Conservation (phyloP, 306 rosid genomes). For the Castanea sativa region DNA sequence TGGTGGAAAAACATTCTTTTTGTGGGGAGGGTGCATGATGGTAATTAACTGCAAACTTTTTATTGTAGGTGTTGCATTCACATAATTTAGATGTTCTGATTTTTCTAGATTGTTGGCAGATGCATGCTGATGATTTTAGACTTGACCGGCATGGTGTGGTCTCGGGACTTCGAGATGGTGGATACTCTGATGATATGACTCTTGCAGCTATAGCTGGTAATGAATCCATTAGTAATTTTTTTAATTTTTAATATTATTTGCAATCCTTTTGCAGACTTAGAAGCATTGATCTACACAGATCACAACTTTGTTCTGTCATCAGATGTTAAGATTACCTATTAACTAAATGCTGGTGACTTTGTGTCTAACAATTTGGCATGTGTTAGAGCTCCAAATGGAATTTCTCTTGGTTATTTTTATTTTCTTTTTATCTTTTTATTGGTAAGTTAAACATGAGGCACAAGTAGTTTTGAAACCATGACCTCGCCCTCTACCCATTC, state of each 20-base stretch:
- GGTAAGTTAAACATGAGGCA: too few relatives aligned
- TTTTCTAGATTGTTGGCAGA: constrained; percentile 51
- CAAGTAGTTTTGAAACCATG: too few relatives aligned
- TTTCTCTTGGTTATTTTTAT: too few relatives aligned
- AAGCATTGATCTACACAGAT: constrained; percentile 2
- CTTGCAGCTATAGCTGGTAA: constrained; percentile 94
- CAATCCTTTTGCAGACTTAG: not conserved
- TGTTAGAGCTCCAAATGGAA: not conserved
- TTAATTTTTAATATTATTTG: not conserved
- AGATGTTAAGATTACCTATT: not conserved
- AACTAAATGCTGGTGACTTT: not conserved
- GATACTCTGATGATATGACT: constrained; percentile 99
- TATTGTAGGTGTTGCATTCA: constrained; percentile 5
- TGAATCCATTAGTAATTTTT: not conserved
- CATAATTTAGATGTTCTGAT: constrained; percentile 21
- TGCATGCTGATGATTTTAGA: constrained; percentile 95
- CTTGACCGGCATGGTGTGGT: constrained; percentile 72
- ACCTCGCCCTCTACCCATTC: too few relatives aligned
- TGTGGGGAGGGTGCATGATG: constrained; percentile 99
- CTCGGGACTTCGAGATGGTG: constrained; percentile 84
- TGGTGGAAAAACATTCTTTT: constrained; percentile 95
- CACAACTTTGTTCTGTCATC: not conserved
- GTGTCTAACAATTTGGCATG: not conserved
- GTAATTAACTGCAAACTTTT: constrained; percentile 48
- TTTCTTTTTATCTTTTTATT: too few relatives aligned